Evolutionary conservation across 495 filamentous ascomycete species (phyloP).

Genomic region (Jackrogersella multiformis): DNA sequence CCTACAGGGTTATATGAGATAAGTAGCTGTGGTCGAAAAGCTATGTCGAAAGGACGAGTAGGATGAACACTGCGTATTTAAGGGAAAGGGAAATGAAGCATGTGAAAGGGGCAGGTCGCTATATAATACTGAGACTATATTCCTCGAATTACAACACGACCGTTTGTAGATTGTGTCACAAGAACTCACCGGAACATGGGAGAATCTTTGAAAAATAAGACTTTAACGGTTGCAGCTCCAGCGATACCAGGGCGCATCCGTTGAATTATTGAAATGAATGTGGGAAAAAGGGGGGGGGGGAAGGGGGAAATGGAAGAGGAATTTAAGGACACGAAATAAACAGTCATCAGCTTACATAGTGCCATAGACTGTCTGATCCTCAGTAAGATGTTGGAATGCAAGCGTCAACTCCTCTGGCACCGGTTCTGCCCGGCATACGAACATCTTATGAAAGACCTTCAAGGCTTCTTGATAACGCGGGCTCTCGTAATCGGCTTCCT

Average conservation of each 20-base stretch:
- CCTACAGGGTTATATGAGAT: conserved; percentile 22
- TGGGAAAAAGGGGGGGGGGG: no score
- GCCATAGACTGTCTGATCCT: neutral
- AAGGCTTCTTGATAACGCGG: neutral
- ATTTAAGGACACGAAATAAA: neutral
- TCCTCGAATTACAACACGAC: no score
- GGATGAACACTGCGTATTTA: neutral
- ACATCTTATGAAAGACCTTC: neutral
- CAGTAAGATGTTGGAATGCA: neutral
- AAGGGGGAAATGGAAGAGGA: no score
- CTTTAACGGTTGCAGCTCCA: no score
- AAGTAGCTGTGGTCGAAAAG: neutral
- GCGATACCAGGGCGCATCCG: no score
- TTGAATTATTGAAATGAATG: no score
- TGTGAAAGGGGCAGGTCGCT: neutral
- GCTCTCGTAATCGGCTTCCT: neutral
- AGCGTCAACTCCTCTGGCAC: neutral
- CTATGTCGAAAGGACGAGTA: neutral
- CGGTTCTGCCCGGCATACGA: neutral
- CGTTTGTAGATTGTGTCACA: no score
- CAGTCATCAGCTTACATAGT: neutral
- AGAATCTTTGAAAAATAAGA: no score
- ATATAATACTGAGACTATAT: no score
- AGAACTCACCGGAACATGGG: no score
- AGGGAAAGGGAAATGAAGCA: neutral